Evolutionary conservation across 192 early-diverging fungal species (phyloP), one percentile per base, ranked within the genome.

Genomic region (Entomortierella lignicola): DNA sequence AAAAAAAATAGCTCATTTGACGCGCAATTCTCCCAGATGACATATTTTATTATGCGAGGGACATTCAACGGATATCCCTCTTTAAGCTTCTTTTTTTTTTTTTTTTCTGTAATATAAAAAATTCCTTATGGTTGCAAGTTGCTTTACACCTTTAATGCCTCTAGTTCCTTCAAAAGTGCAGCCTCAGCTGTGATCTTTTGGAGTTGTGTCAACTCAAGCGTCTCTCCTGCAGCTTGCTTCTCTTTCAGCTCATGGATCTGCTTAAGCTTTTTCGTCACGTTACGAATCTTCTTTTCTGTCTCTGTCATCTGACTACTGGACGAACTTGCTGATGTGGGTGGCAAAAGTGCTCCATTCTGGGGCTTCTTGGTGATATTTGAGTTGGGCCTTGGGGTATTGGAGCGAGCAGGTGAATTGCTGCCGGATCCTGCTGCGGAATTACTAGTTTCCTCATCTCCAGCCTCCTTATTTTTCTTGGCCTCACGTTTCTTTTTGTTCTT

Each of bases 241-340:
- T 90, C 89, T 72, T 93, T 95, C 47, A 99, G 86, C 50, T 93
- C 93, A 39, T 84, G 85, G 81, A 99, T 98, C 82, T 95, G 93
- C 68, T 91, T 90, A 54, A 98, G 74, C 82, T 98, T 99, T 85
- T 98, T 99, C 57, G 93, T 91, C 21, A 98, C 79, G 32, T 85
- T 88, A 53, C 95, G 91, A 64, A 96, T 85, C 79, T 92, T 93
- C 87, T 98, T 99, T 57, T 96, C 90, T 20, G 87, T 85, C 56
- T 96, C 96, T 8, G 90, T 71, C 68, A 85, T 80, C 30, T 70
- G 55, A 43, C 71, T 81, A 69, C 60, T 68, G 21, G 71, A 53
- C 48, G 57, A 75, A 57, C 23, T 47, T 56, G 60, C 63, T 47
- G 57, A 63, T 67, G 70, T 54, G 25, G 80, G 50, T 32, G 60